phyloP scores from a whole-genome alignment of 1,284 basidiomycete genomes.

The Sporisorium scitamineum region DNA sequence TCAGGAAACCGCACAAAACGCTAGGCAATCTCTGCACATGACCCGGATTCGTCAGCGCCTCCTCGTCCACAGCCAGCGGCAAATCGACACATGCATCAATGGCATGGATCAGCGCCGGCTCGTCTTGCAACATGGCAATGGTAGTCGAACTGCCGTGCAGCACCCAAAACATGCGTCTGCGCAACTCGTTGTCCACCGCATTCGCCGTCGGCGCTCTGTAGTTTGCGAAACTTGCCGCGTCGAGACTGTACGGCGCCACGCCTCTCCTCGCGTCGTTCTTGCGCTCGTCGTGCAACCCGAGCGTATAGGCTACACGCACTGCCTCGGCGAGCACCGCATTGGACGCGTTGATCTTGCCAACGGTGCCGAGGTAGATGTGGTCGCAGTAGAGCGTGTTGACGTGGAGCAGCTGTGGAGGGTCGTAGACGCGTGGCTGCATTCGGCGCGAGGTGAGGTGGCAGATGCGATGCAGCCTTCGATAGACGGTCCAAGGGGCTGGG shows the following conservation, averaged over 20 bases:
- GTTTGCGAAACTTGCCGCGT: slow-evolving; percentile 21
- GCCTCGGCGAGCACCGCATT: slow-evolving; percentile 58
- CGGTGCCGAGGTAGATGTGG: slow-evolving; percentile 59
- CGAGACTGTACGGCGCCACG: slow-evolving; percentile 17
- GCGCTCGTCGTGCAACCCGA: slow-evolving; percentile 52
- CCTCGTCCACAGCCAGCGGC: slow-evolving; percentile 53
- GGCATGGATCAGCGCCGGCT: slow-evolving; percentile 50
- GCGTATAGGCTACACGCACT: slow-evolving; percentile 45
- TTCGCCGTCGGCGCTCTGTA: slow-evolving; percentile 24
- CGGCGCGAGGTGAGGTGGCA: slow-evolving; percentile 52
- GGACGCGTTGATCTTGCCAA: slow-evolving; percentile 46
- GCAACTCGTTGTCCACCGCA: slow-evolving; percentile 49
- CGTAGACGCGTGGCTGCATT: slow-evolving; percentile 52
- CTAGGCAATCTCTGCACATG: slow-evolving; percentile 32
- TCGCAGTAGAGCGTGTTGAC: slow-evolving; percentile 58
- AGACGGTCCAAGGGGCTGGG: slow-evolving; percentile 48
- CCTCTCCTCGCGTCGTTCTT: slow-evolving; percentile 18
- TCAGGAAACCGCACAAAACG: slow-evolving; percentile 47
- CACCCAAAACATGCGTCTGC: slow-evolving; percentile 51
- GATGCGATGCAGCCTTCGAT: slow-evolving; percentile 53
- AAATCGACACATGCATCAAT: slow-evolving; percentile 51
- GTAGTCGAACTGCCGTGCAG: slow-evolving; percentile 56
- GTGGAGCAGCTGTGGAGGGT: slow-evolving; percentile 51
- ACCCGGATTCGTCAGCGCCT: slow-evolving; percentile 26
- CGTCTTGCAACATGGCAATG: slow-evolving; percentile 51